phyloP scores from a whole-genome alignment of 371 early-diverging fungal genomes.

The Fennellomyces sp. region DNA sequence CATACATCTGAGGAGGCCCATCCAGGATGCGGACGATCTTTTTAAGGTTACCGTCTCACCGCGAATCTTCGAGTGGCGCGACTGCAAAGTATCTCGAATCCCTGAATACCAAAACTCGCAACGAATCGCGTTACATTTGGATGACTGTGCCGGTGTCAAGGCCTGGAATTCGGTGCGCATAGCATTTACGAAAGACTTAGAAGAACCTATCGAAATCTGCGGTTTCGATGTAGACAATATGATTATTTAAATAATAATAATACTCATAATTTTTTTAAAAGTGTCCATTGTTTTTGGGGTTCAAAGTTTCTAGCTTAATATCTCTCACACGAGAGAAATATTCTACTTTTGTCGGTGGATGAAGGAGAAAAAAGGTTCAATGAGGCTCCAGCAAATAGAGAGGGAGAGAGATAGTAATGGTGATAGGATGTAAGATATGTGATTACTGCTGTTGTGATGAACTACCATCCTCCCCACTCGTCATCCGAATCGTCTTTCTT shows the following conservation, averaged over 20 bases:
- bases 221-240: constrained; percentile 40
- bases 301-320: neutral
- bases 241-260: constrained; percentile 12
- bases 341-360: too few species aligned
- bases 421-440: neutral
- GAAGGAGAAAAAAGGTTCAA: too few species aligned
- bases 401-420: neutral
- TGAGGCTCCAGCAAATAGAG: too few species aligned
- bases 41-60: constrained; percentile 21
- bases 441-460: neutral
- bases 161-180: constrained; percentile 31
- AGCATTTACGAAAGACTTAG: constrained; percentile 19
- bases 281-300: too few species aligned
- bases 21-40: constrained; percentile 19
- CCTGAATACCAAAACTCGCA: neutral
- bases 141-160: constrained; percentile 19
- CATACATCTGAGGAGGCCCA: constrained; percentile 15
- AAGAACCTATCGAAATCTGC: constrained; percentile 39
- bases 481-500: constrained; percentile 55
- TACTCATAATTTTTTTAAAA: neutral
- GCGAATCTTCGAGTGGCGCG: constrained; percentile 14
- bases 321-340: neutral
- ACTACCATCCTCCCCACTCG: constrained; percentile 60
- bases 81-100: constrained; percentile 13
- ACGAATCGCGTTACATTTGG: constrained; percentile 15